A percentile compares a stretch with the other conserved stretches of the same genome.
Evolutionary conservation across 2,329 filamentous ascomycete genomes (phyloP).

Genomic region (Hypoxylon sp.): DNA sequence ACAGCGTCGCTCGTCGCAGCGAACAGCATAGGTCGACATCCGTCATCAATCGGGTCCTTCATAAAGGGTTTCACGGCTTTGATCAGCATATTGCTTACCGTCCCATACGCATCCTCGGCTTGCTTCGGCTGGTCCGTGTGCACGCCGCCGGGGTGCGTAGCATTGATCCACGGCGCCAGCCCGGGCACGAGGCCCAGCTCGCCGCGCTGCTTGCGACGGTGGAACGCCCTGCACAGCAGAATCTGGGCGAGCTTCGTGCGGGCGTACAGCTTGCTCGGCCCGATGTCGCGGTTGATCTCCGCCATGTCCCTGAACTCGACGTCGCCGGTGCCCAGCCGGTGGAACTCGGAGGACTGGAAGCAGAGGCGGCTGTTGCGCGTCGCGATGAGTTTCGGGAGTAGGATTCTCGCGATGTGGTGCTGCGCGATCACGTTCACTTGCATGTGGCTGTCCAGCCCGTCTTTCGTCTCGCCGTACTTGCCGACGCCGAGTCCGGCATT

Average conservation of each 20-base stretch:
- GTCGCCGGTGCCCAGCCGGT: slow-evolving; percentile 55
- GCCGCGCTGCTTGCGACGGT: slow-evolving; percentile 56
- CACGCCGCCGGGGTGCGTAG: slow-evolving; percentile 65
- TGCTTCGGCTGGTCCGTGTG: slow-evolving; percentile 58
- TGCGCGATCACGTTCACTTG: slow-evolving; percentile 56
- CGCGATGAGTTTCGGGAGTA: slow-evolving; percentile 62
- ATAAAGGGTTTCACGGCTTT: slow-evolving; percentile 60
- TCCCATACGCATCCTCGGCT: slow-evolving; percentile 65
- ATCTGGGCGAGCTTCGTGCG: slow-evolving; percentile 66
- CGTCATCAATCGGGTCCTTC: slow-evolving; percentile 64
- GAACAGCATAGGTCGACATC: slow-evolving; percentile 64
- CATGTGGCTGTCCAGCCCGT: slow-evolving; percentile 60
- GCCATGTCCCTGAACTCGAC: slow-evolving; percentile 60
- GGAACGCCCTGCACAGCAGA: slow-evolving; percentile 61
- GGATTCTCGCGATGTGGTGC: slow-evolving; percentile 62
- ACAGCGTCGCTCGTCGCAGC: slow-evolving; percentile 63
- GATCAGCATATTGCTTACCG: slow-evolving; percentile 62
- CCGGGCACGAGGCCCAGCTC: slow-evolving; percentile 54
- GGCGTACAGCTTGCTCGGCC: slow-evolving; percentile 63
- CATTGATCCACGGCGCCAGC: slow-evolving; percentile 61
- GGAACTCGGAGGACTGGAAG: slow-evolving; percentile 64
- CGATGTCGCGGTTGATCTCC: slow-evolving; percentile 66
- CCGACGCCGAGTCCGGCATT: slow-evolving; percentile 67
- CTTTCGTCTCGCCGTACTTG: slow-evolving; percentile 63
- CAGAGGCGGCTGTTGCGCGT: slow-evolving; percentile 64